Evolutionary conservation across 345 rosid species (phyloP), one percentile per base, ranked within the genome.

Genomic region (Arabis hirsuta): DNA sequence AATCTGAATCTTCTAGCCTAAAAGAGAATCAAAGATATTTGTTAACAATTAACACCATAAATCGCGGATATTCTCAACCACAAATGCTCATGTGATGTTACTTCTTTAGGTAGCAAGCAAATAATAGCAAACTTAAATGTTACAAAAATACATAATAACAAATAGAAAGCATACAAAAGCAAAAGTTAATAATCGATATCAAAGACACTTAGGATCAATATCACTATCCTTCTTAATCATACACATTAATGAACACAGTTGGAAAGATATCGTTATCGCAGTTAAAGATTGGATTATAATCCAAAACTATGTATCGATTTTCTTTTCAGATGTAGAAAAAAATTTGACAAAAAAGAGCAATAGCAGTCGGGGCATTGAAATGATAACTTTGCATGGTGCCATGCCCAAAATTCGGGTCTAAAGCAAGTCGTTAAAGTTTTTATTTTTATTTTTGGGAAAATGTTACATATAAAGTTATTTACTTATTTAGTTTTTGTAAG

Each of bases 401-500:
- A 0, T 16, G 32, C 24, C 24, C 1, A 22, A 22, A 22, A 2
- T 22, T 22, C 24, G 13, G 13, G 26, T 4, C 13, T 50, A 12
- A 50, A 12, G 19, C 19, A 20, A 11, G 7, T 45, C 10, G 39
- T 56, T 22, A 22, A 22, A 22, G 24, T 22, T 22, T 22, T 16
- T 16, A 16, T 16, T 22, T 22, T 22, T 22, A 1, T 22, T 22
- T 1, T 22, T 22, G 24, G 2, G 24, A 22, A 22, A 22, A 22
- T 22, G 24, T 22, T 38, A 38, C 45, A 9, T 55, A 55, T 31
- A 2, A 56, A 56, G 12, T 57, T 57, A 57, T 58, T 38, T 58
- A 22, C 32, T 39, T 39, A 10, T 10, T 16, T 58, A 58, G 5
- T 12, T 12, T 7, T 14, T 31, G 20, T 29, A 9, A 63, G 9